Evolutionary conservation across 176 grass and related monocot genomes (phyloP).

Genomic region (Melocanna baccifera): DNA sequence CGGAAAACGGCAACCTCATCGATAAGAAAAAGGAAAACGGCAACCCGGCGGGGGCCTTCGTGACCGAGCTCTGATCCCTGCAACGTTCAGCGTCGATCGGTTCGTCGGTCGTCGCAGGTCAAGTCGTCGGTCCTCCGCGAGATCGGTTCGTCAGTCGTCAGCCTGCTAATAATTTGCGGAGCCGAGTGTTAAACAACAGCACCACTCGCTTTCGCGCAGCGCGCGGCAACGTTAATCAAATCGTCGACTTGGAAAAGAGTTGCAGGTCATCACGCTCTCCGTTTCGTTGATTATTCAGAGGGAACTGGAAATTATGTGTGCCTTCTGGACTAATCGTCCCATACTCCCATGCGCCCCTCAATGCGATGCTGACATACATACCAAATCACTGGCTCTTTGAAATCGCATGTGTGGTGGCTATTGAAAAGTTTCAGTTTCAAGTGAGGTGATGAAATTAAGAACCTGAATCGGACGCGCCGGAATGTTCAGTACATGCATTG

Average conservation of each 20-base stretch:
- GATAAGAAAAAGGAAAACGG: too few species aligned
- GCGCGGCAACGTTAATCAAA: neutral
- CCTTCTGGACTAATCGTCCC: too few species aligned
- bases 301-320: neutral
- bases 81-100: neutral
- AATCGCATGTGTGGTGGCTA: neutral
- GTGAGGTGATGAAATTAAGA: neutral
- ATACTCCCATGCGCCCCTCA: too few species aligned
- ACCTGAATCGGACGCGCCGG: neutral
- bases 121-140: neutral
- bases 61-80: neutral
- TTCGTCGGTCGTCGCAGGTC: neutral
- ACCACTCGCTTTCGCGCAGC: neutral
- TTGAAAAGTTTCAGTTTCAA: neutral
- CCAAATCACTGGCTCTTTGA: too few species aligned
- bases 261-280: neutral
- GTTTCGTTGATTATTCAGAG: neutral
- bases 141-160: too few species aligned
- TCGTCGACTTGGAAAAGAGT: neutral
- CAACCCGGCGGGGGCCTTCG: neutral
- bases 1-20: neutral
- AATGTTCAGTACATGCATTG: too few species aligned
- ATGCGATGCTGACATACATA: too few species aligned
- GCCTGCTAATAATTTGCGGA: neutral
- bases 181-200: neutral